These are phyloP conservation scores for Dactylellina haptotyla DNA, from an alignment of 2,329 filamentous ascomycete genomes.

Conservation along the genomic window DNA sequence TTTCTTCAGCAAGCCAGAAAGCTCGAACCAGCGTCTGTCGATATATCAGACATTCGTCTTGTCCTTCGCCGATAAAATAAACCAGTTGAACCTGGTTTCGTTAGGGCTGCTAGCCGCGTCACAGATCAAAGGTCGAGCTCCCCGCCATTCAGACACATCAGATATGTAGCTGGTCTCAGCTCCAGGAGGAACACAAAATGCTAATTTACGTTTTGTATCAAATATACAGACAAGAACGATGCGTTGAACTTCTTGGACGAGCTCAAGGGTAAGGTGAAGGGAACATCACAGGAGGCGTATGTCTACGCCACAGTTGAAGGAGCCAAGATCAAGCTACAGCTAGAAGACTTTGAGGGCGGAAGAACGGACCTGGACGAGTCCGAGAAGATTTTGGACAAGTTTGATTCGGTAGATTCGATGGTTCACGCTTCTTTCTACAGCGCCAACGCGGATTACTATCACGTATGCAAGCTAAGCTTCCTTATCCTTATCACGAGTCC, in stretches of 20 bases:
- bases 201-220: conserved; percentile 40
- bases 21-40: conserved; percentile 82
- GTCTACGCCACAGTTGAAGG: conserved; percentile 93
- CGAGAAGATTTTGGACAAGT: conserved; percentile 86
- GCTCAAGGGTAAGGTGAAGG: conserved; percentile 86
- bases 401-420: conserved; percentile 93
- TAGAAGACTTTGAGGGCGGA: conserved; percentile 82
- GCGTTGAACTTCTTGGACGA: conserved; percentile 84
- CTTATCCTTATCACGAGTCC: conserved; percentile 7
- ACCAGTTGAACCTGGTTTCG: conserved; percentile 95
- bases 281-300: conserved; percentile 91
- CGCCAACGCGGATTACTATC: conserved; percentile 93
- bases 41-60: conserved; percentile 96
- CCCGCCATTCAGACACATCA: neutral
- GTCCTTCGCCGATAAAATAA: conserved; percentile 98
- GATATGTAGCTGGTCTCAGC: neutral
- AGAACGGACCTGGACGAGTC: conserved; percentile 86
- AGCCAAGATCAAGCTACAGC: conserved; percentile 82
- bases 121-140: conserved; percentile 76
- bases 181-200: neutral
- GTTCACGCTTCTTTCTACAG: conserved; percentile 97
- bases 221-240: conserved; percentile 78
- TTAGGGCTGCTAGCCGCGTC: conserved; percentile 86
- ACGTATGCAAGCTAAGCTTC: conserved; percentile 65
- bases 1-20: conserved; percentile 86